Conservation (phyloP, 345 rosid species). For the Gossypium mustelinum region DNA sequence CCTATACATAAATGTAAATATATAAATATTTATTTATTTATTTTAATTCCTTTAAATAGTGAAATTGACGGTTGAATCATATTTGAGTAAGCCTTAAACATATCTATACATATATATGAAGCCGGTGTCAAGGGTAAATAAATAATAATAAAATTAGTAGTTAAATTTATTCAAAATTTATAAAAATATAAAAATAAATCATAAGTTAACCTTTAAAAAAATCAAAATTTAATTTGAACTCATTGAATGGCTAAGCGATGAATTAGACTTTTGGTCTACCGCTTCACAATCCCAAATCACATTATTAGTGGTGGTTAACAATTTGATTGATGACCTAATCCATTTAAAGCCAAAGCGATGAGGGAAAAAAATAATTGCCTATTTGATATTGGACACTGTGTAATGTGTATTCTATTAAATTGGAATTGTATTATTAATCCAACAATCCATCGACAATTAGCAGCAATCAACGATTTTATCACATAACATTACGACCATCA, state of each 20-base stretch:
- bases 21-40: too few species aligned
- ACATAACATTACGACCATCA: not conserved
- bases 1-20: too few species aligned
- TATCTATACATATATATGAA: too few species aligned
- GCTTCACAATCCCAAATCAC: slow-evolving; percentile 26
- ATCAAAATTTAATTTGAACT: too few species aligned
- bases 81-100: too few species aligned
- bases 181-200: too few species aligned
- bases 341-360: slow-evolving; percentile 18
- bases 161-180: too few species aligned
- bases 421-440: slow-evolving; percentile 9
- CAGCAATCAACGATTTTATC: slow-evolving; percentile 1
- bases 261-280: slow-evolving; percentile 36
- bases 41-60: too few species aligned
- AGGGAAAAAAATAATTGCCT: not conserved
- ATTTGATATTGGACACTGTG: slow-evolving; percentile 14
- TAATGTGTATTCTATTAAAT: not conserved
- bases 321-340: slow-evolving; percentile 44
- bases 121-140: too few species aligned
- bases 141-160: too few species aligned
- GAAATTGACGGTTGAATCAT: too few species aligned
- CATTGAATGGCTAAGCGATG: not conserved
- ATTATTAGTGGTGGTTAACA: slow-evolving; percentile 34
- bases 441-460: slow-evolving; percentile 10
- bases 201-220: too few species aligned